Base-by-base conservation (phyloP, 768 basidiomycete species). In the Termitomyces eurrhizus region DNA sequence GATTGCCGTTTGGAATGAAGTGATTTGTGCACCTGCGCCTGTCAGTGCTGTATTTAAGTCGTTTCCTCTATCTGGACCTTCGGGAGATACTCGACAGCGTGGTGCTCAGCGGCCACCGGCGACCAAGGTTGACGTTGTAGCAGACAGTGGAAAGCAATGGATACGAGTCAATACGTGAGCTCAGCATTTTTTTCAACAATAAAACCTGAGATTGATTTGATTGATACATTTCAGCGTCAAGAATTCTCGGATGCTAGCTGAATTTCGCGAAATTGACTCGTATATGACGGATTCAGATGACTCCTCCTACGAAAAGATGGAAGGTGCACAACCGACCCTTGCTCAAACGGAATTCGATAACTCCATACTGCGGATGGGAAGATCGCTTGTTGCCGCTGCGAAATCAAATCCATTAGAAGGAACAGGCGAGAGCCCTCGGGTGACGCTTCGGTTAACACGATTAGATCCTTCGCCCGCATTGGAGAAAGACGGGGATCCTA, bases 101-200 rank as follows among this genome's bases (percentile, higher is more conserved):
- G 65, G 60, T 55, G 58, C 63, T 46, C 61, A 67, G 63, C 68
- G 69, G 52, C 63, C 70, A 26, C 70, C 73, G 0, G 77, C 78
- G 7, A 80, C 86, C 45, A 94, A 95, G 66, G 87, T 95, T 0
- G 93, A 95, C 66, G 78, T 95, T 14, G 85, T 94, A 14, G 87
- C 87, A 1, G 84, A 90, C 24, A 82, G 85, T 46, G 93, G 93
- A 1, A 75, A 80, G 26, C 75, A 77, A 3, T 96, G 94, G 94
- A 86, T 92, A 44, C 82, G 92, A 65, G 83, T 95, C 39, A 95
- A 94, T 73, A 94, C 93, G 93, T 93, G 68, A 69, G 88, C 83
- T 35, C 52, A 35, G 16, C 52, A 56, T 57, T 13, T 21, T 33
- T 29, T 29, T 29, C 4, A 21, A 21, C 21, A 21, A 3, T 36